Evolutionary conservation across 1,139 yeast species (phyloP), one percentile per base, ranked within the genome.

Genomic region (Wickerhamomyces sp.): DNA sequence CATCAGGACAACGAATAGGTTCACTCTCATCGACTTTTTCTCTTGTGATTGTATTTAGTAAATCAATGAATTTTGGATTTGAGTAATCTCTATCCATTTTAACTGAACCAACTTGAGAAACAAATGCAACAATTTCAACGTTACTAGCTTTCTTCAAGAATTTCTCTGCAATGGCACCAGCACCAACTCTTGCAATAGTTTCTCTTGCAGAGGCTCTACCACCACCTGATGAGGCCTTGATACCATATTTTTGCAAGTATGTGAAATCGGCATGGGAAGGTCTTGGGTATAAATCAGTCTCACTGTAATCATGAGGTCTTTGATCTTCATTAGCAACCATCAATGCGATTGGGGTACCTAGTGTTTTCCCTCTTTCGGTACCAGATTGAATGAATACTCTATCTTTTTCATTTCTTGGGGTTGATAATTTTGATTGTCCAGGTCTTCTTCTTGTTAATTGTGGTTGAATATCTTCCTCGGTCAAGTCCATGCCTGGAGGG

Each of bases 231-330:
- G 95, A 79, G 10, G 97, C 94, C 70, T 93, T 91, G 60, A 81
- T 76, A 35, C 97, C 96, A 69, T 93, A 93, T 68, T 93, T 93
- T 55, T 79, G 76, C 60, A 88, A 75, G 68, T 93, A 93, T 27
- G 99, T 93, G 77, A 78, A 90, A 68, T 93, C 99, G 14, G 99
- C 99, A 68, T 93, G 99, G 39, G 96, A 87, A 27, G 99, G 99
- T 66, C 99, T 81, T 54, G 99, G 99, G 72, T 84, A 93, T 54
- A 85, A 76, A 63, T 91, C 97, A 66, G 95, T 91, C 62, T 91
- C 98, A 30, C 89, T 78, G 73, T 93, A 93, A 67, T 93, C 99
- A 55, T 89, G 81, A 15, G 99, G 99, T 62, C 98, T 80, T 65
- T 93, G 99, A 69, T 93, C 99, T 71, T 93, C 91, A 67, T 93